Percentiles rank a stretch among this genome's conserved stretches.
phyloP scores from a whole-genome alignment of 2,329 filamentous ascomycete species.

The Chrysosporium queenslandicum region DNA sequence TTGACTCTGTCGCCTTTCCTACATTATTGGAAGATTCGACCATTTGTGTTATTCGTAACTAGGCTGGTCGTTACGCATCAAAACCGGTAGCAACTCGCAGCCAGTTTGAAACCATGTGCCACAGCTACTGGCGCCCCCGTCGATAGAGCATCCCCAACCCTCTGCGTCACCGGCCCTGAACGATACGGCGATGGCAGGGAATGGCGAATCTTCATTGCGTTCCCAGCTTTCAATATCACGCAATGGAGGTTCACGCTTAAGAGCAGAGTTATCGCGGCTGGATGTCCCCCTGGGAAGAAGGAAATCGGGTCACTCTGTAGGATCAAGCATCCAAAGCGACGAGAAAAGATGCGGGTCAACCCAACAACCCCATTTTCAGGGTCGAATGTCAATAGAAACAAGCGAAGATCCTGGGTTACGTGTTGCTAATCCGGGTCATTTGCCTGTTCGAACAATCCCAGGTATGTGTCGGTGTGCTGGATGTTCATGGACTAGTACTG shows the following conservation, averaged over 20 bases:
- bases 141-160: conserved; percentile 6
- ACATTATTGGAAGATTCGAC: no score
- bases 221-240: conserved; percentile 10
- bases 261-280: conserved; percentile 12
- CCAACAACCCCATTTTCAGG: neutral
- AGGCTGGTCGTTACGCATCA: no score
- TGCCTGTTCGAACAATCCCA: conserved; percentile 11
- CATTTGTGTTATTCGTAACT: no score
- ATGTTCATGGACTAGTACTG: neutral
- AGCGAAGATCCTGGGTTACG: neutral
- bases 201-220: conserved; percentile 12
- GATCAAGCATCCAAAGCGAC: conserved; percentile 13
- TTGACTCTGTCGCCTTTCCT: neutral
- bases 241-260: conserved; percentile 11
- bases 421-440: neutral
- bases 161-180: neutral
- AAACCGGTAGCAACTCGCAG: neutral
- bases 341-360: conserved; percentile 9
- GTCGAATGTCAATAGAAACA: neutral
- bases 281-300: conserved; percentile 14
- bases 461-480: conserved; percentile 3
- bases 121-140: conserved; percentile 12
- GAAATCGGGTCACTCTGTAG: conserved; percentile 16
- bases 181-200: conserved; percentile 11
- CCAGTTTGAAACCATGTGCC: conserved; percentile 12